These are phyloP conservation scores for Bryum argenteum DNA, from an alignment of 225 moss, liverwort and hornwort genomes.

Conservation along the genomic window DNA sequence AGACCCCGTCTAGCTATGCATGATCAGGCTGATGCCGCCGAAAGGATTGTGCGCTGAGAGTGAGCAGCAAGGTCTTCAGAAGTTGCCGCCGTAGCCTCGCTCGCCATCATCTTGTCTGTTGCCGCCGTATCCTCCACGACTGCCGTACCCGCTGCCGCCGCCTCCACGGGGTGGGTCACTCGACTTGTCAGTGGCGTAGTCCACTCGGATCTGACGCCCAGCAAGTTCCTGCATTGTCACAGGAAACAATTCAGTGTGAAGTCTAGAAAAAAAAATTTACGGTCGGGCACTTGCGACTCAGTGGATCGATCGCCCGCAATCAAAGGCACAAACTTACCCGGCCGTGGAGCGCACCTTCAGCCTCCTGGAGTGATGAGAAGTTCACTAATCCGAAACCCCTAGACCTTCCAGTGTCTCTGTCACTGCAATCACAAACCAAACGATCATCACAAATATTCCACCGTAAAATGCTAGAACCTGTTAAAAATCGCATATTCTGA, in stretches of 20 bases:
- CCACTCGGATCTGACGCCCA: conserved; percentile 85
- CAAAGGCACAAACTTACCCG: conserved; percentile 45
- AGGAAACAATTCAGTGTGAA: background rate
- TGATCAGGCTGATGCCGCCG: conserved; percentile 15
- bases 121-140: conserved; percentile 27
- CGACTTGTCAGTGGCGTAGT: conserved; percentile 80
- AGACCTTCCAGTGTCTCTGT: conserved; percentile 88
- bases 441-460: no score
- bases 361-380: conserved; percentile 71
- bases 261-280: no score
- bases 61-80: conserved; percentile 22
- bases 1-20: conserved; percentile 22
- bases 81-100: conserved; percentile 45
- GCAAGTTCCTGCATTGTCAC: conserved; percentile 62
- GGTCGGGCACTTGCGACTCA: no score
- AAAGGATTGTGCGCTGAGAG: conserved; percentile 18
- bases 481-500: background rate
- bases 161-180: conserved; percentile 39
- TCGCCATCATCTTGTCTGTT: conserved; percentile 40
- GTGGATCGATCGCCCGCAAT: background rate
- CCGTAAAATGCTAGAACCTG: no score
- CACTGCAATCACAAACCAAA: conserved; percentile 40
- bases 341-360: conserved; percentile 83
- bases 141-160: conserved; percentile 38
- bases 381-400: conserved; percentile 89